Evolutionary conservation across 2,329 filamentous ascomycete genomes (phyloP).

Genomic region (Furcasterigmium furcatum): DNA sequence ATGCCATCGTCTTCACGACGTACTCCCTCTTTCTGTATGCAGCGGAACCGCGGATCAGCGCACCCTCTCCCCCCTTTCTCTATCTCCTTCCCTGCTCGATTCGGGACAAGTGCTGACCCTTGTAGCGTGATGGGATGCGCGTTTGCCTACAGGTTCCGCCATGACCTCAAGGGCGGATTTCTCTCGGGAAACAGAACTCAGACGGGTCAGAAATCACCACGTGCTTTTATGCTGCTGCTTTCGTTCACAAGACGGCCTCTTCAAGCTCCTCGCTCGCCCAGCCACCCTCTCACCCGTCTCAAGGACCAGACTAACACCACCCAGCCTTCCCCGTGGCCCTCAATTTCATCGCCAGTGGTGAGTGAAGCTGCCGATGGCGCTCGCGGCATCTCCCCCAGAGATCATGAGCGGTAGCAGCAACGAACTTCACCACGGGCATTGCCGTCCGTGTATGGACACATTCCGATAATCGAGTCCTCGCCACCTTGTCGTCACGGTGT

Average conservation of each 20-base stretch:
- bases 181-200: constrained; percentile 77
- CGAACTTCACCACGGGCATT: constrained; percentile 9
- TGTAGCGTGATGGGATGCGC: constrained; percentile 60
- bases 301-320: constrained; percentile 27
- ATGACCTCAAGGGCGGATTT: constrained; percentile 68
- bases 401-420: constrained; percentile 62
- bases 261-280: neutral
- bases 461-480: neutral
- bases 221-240: neutral
- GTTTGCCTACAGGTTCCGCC: constrained; percentile 54
- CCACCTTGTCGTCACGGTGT: neutral
- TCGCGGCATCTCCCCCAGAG: constrained; percentile 19
- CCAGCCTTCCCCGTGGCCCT: constrained; percentile 76
- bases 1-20: constrained; percentile 79
- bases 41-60: no score
- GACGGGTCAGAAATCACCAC: constrained; percentile 60
- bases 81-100: no score
- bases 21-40: constrained; percentile 74
- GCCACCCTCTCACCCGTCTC: neutral
- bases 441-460: no score
- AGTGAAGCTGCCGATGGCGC: constrained; percentile 49
- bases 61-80: neutral
- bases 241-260: neutral
- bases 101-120: neutral
- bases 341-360: constrained; percentile 90